These are phyloP conservation scores for Beauveria caledonica DNA, from an alignment of 2,329 filamentous ascomycete genomes.

Conservation along the genomic window DNA sequence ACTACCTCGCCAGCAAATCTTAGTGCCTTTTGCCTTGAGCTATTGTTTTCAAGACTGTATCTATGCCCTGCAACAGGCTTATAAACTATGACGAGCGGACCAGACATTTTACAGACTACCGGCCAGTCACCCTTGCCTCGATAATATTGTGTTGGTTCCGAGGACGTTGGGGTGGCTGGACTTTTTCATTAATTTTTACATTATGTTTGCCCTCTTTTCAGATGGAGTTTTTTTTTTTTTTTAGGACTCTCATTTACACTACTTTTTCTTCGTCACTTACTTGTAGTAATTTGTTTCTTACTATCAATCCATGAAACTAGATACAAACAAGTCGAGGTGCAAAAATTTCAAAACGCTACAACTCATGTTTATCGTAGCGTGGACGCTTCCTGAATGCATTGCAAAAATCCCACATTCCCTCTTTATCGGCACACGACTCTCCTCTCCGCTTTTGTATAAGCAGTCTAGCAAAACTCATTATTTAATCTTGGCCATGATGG, in stretches of 20 bases:
- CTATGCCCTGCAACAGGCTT: not conserved
- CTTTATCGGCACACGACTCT: not conserved
- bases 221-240: conserved; percentile 1
- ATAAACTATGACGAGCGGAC: not conserved
- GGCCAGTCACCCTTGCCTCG: not conserved
- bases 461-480: not conserved
- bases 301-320: not conserved
- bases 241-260: conserved; percentile 1
- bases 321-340: not conserved
- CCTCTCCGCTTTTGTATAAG: not conserved
- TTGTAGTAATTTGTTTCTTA: not conserved
- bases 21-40: conserved; percentile 19
- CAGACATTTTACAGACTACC: not conserved
- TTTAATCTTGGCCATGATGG: conserved; percentile 79
- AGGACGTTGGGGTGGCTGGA: not conserved
- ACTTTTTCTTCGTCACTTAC: not conserved
- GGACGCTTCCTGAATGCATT: not conserved
- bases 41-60: not conserved
- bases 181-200: not conserved
- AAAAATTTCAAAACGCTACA: not conserved
- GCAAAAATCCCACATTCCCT: not conserved
- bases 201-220: not conserved
- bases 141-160: not conserved
- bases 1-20: conserved; percentile 47
- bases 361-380: too few species aligned